Conservation (phyloP, 2,329 filamentous ascomycete genomes). For the Colletotrichum tanaceti region DNA sequence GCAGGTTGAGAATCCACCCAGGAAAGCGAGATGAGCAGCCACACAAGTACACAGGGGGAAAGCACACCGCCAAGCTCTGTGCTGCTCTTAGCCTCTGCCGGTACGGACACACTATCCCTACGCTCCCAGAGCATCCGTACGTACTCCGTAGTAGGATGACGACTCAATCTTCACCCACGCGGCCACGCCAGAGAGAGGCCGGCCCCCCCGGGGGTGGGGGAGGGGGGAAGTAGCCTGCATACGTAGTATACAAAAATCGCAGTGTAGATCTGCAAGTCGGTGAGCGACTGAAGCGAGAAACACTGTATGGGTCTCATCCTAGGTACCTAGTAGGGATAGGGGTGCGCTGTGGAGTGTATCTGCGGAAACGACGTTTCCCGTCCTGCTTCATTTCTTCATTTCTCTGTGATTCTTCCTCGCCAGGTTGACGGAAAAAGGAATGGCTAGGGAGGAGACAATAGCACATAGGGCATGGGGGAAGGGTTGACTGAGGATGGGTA, state of each 20-base stretch:
- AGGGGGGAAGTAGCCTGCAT: background rate
- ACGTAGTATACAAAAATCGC: conserved; percentile 8
- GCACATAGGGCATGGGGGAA: background rate
- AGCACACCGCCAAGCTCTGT: conserved; percentile 4
- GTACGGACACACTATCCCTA: too few species aligned
- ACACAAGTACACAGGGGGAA: conserved; percentile 12
- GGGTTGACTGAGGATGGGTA: background rate
- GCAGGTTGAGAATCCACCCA: conserved; percentile 24
- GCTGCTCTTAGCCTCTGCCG: background rate
- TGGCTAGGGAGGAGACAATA: conserved; percentile 18
- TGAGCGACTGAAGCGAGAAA: conserved; percentile 25
- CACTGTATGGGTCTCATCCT: conserved; percentile 30
- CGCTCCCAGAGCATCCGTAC: too few species aligned
- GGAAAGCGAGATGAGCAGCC: conserved; percentile 36
- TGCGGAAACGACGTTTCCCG: conserved; percentile 36
- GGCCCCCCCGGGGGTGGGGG: too few species aligned
- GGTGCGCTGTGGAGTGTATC: conserved; percentile 22
- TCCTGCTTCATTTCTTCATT: too few species aligned
- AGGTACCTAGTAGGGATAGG: conserved; percentile 24
- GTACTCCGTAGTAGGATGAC: too few species aligned
- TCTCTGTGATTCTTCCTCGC: too few species aligned
- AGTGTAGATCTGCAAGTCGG: conserved; percentile 30
- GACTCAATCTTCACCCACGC: background rate
- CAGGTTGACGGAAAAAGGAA: conserved; percentile 20
- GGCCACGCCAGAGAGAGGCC: background rate